Evolutionary conservation across 768 basidiomycete genomes (phyloP).

Genomic region (Trametes elegans): DNA sequence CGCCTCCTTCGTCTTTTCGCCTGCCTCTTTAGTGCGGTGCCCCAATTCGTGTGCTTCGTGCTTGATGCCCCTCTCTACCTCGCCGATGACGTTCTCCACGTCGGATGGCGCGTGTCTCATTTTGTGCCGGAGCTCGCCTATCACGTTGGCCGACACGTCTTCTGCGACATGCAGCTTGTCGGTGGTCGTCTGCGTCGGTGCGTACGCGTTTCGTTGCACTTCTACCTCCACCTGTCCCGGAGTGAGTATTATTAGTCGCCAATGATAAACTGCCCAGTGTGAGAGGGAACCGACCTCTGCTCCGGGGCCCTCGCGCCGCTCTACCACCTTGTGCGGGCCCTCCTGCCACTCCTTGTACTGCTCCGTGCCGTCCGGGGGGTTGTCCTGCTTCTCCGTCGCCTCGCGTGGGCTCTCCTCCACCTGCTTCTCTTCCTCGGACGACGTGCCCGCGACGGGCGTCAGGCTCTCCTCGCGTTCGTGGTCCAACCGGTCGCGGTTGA

Average conservation of each 20-base stretch:
- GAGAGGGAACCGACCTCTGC: constrained; percentile 55
- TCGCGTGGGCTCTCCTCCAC: constrained; percentile 18
- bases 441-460: constrained; percentile 32
- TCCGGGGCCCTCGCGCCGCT: constrained; percentile 54
- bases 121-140: constrained; percentile 25
- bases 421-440: constrained; percentile 32
- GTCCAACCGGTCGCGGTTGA: constrained; percentile 66
- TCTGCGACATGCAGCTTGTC: constrained; percentile 27
- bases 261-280: no score
- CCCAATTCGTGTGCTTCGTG: constrained; percentile 19
- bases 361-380: constrained; percentile 45
- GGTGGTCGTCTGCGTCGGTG: constrained; percentile 28
- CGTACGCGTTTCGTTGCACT: constrained; percentile 34
- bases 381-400: constrained; percentile 26
- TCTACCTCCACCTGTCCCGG: constrained; percentile 36
- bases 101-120: constrained; percentile 16
- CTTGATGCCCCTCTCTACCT: constrained; percentile 20
- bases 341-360: constrained; percentile 64
- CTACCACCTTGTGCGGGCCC: constrained; percentile 64
- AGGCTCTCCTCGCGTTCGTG: constrained; percentile 46
- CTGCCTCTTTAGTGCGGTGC: constrained; percentile 18
- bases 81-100: constrained; percentile 14
- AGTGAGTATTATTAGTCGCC: no score
- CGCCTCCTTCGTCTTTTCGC: constrained; percentile 18
- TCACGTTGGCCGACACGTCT: constrained; percentile 27